Conservation (phyloP, 2,329 filamentous ascomycete species). For the Monilinia vaccinii-corymbosi region DNA sequence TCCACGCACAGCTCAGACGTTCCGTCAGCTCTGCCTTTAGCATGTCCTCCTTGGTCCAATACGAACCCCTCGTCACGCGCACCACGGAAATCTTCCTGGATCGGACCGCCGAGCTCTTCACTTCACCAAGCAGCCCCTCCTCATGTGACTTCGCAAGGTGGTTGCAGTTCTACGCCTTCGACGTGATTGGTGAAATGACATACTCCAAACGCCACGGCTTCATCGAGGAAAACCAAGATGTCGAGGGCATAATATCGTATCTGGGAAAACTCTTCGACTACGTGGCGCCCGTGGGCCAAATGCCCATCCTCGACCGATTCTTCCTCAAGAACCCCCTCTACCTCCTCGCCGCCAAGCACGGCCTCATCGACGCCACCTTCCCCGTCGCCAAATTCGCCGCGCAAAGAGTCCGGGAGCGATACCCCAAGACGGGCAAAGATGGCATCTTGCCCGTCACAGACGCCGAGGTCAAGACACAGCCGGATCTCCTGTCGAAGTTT, state of each 20-base stretch:
- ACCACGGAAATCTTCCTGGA: constrained; percentile 63
- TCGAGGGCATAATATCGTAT: constrained; percentile 64
- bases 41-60: constrained; percentile 68
- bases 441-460: constrained; percentile 15
- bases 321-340: constrained; percentile 68
- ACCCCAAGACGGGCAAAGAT: constrained; percentile 25
- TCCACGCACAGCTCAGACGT: constrained; percentile 65
- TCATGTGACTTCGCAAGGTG: constrained; percentile 58
- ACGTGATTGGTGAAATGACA: constrained; percentile 70
- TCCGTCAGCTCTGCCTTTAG: constrained; percentile 70
- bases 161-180: constrained; percentile 76
- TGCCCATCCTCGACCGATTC: constrained; percentile 60
- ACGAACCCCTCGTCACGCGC: constrained; percentile 72
- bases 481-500: constrained; percentile 64
- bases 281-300: constrained; percentile 65
- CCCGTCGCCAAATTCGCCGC: constrained; percentile 65
- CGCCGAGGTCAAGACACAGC: constrained; percentile 27
- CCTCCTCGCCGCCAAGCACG: constrained; percentile 57
- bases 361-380: constrained; percentile 59
- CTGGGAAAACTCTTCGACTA: constrained; percentile 58
- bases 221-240: constrained; percentile 63
- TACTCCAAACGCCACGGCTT: constrained; percentile 71
- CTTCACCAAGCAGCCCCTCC: constrained; percentile 15
- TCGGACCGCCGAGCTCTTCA: constrained; percentile 49
- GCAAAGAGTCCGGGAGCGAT: constrained; percentile 56